Percentiles rank a stretch among this genome's conserved stretches.
These are phyloP conservation scores for Fusarium tricinctum DNA, from an alignment of 2,329 filamentous ascomycete genomes.

Conservation along the genomic window DNA sequence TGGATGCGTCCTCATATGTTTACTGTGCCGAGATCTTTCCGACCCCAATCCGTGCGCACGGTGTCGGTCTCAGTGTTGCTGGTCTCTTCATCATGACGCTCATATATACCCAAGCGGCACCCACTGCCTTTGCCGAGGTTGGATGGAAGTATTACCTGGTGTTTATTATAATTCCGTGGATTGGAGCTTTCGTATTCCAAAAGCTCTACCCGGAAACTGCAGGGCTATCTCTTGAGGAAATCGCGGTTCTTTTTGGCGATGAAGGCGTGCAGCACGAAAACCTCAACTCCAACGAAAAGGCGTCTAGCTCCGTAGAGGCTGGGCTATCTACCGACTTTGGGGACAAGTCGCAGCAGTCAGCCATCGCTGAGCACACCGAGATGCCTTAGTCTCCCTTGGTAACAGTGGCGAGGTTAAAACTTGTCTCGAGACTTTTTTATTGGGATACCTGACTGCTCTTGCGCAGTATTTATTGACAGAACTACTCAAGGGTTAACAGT, in stretches of 20 bases:
- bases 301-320: too few species aligned
- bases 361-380: too few species aligned
- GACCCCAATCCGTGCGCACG: constrained; percentile 64
- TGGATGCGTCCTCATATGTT: constrained; percentile 56
- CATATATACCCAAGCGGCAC: constrained; percentile 60
- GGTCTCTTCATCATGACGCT: constrained; percentile 62
- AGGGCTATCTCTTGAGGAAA: constrained; percentile 58
- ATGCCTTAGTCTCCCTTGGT: too few species aligned
- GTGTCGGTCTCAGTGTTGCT: constrained; percentile 65
- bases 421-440: too few species aligned
- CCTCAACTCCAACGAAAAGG: too few species aligned
- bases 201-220: constrained; percentile 52
- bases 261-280: constrained; percentile 60
- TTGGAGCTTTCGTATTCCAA: constrained; percentile 48
- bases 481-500: too few species aligned
- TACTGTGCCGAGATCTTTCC: constrained; percentile 58
- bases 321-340: too few species aligned
- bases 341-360: too few species aligned
- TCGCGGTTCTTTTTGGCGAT: constrained; percentile 58
- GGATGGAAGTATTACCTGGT: constrained; percentile 66
- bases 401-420: too few species aligned
- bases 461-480: too few species aligned
- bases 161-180: constrained; percentile 58
- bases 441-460: too few species aligned
- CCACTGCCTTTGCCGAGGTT: constrained; percentile 55